A percentile compares a stretch with the other conserved stretches of the same genome.
These are phyloP conservation scores for Xylariales sp. DNA, from an alignment of 2,329 filamentous ascomycete genomes.

Conservation along the genomic window DNA sequence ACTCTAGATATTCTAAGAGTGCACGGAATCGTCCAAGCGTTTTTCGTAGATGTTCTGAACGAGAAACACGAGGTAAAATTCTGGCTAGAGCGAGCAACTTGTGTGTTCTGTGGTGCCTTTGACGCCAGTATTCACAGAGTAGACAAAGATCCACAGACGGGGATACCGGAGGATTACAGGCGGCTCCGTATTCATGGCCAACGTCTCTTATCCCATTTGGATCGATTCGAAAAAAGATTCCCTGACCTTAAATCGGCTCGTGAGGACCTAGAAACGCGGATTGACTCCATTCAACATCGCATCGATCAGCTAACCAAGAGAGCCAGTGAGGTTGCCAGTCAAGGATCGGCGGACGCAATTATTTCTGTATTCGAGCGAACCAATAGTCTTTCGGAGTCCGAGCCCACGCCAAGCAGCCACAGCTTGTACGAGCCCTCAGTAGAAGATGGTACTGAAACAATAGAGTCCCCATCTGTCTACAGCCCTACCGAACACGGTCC, in stretches of 20 bases:
- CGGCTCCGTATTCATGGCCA: conserved; percentile 64
- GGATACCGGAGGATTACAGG: conserved; percentile 64
- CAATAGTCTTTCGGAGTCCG: conserved; percentile 60
- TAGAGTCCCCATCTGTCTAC: conserved; percentile 49
- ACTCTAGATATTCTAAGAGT: conserved; percentile 62
- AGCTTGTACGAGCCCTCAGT: conserved; percentile 48
- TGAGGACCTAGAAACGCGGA: conserved; percentile 51
- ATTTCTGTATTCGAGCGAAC: conserved; percentile 64
- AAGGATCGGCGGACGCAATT: conserved; percentile 50
- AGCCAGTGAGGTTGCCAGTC: conserved; percentile 54
- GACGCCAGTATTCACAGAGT: conserved; percentile 59
- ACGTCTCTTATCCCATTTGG: conserved; percentile 58
- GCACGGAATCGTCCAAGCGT: conserved; percentile 65
- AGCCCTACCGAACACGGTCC: conserved; percentile 49
- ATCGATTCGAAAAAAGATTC: conserved; percentile 51
- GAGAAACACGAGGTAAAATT: conserved; percentile 56
- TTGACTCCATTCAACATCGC: conserved; percentile 55
- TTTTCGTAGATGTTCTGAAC: conserved; percentile 61
- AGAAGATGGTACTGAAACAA: conserved; percentile 45
- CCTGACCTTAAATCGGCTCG: conserved; percentile 49
- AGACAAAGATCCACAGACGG: conserved; percentile 54
- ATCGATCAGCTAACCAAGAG: conserved; percentile 58
- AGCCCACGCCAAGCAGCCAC: conserved; percentile 53
- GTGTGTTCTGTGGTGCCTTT: conserved; percentile 62
- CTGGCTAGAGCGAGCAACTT: conserved; percentile 62